Percentiles rank a stretch among this genome's conserved stretches.
These are phyloP conservation scores for Suillus fuscotomentosus DNA, from an alignment of 768 basidiomycete species.

Conservation along the genomic window DNA sequence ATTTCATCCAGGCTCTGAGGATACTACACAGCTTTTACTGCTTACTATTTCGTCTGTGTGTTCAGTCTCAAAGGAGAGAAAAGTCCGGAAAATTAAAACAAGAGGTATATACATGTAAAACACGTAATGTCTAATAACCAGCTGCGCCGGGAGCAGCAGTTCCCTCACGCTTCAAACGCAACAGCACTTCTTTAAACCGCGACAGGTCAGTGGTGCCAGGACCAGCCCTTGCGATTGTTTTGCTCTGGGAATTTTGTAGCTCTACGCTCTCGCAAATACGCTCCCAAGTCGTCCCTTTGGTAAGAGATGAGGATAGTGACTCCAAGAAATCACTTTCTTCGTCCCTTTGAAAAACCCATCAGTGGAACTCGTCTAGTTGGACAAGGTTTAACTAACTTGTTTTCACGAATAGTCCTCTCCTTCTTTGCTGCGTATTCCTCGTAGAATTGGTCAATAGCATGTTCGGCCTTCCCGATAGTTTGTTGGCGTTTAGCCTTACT, in stretches of 20 bases:
- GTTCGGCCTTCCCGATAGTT: conserved; percentile 80
- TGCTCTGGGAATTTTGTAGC: conserved; percentile 95
- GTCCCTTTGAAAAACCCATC: conserved; percentile 52
- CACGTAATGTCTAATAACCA: conserved; percentile 62
- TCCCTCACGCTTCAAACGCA: conserved; percentile 88
- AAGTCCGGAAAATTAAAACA: background rate
- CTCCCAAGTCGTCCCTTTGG: conserved; percentile 93
- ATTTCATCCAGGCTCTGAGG: conserved; percentile 22
- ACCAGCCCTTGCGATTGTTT: conserved; percentile 86
- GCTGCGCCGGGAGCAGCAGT: conserved; percentile 89
- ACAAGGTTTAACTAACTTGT: conserved; percentile 62
- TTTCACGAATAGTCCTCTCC: conserved; percentile 87
- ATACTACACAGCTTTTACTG: background rate
- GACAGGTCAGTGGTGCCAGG: conserved; percentile 86
- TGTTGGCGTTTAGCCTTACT: conserved; percentile 78
- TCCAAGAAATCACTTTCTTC: conserved; percentile 80
- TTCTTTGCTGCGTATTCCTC: conserved; percentile 86
- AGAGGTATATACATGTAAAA: conserved; percentile 7
- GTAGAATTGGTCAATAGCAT: conserved; percentile 87
- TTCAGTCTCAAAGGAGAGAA: background rate
- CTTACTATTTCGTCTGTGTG: background rate
- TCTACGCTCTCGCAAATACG: conserved; percentile 86
- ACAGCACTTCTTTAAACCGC: conserved; percentile 89
- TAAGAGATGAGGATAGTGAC: conserved; percentile 70
- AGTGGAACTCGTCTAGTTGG: background rate